Percentiles rank a stretch among this genome's conserved stretches.
phyloP scores from a whole-genome alignment of 768 basidiomycete species.

The Ramaria rubella region DNA sequence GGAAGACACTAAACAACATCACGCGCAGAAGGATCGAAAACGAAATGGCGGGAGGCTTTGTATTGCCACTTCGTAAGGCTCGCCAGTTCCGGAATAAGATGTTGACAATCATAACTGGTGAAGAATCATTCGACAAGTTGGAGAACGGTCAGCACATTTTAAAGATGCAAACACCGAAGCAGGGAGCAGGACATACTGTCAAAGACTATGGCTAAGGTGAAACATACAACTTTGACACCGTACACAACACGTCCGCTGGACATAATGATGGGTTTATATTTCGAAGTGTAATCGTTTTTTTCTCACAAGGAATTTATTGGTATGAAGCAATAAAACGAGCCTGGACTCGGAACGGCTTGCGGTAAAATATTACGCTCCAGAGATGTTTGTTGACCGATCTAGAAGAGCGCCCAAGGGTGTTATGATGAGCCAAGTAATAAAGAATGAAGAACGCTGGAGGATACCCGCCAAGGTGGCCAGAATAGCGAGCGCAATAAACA shows the following conservation, averaged over 20 bases:
- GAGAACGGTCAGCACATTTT: not conserved
- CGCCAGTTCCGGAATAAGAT: not conserved
- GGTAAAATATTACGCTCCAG: not conserved
- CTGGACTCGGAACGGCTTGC: not conserved
- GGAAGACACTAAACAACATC: not conserved
- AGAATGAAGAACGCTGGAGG: too few relatives aligned
- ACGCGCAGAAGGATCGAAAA: not conserved
- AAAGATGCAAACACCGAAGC: not conserved
- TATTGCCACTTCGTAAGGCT: not conserved
- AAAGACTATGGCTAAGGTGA: not conserved
- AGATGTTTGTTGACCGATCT: not conserved
- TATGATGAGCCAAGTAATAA: too few relatives aligned
- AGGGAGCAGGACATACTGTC: slow-evolving; percentile 3
- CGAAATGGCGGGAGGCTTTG: not conserved
- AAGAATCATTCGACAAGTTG: not conserved
- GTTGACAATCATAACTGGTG: not conserved
- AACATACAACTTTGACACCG: not conserved
- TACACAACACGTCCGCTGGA: not conserved
- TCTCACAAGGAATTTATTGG: not conserved
- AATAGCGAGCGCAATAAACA: not conserved
- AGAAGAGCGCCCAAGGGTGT: not conserved
- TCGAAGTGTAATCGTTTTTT: not conserved
- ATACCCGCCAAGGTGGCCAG: not conserved
- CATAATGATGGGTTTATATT: not conserved
- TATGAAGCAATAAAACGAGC: not conserved